Evolutionary conservation across 2,329 filamentous ascomycete genomes (phyloP).

Genomic region (Alternaria ethzedia): DNA sequence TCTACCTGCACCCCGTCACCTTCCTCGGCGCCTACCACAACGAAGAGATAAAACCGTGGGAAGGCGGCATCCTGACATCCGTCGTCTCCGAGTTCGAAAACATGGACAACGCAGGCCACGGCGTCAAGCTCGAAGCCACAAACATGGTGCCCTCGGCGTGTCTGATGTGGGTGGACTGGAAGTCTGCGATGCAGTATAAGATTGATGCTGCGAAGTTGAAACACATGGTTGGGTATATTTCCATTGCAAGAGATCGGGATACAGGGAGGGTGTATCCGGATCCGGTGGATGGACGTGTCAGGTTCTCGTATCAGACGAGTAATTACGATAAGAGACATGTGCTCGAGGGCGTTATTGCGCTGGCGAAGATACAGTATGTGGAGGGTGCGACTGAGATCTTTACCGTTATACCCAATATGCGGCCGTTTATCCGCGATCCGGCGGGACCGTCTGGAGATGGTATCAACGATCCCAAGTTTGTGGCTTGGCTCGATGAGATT

Average conservation of each 20-base stretch:
- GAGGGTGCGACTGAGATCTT: slow-evolving; percentile 82
- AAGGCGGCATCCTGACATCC: slow-evolving; percentile 79
- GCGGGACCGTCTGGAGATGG: slow-evolving; percentile 41
- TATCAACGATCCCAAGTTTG: slow-evolving; percentile 66
- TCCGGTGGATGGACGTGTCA: slow-evolving; percentile 66
- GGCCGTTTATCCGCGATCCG: slow-evolving; percentile 64
- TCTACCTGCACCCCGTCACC: slow-evolving; percentile 78
- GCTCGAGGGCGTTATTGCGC: slow-evolving; percentile 72
- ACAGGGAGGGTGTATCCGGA: slow-evolving; percentile 77
- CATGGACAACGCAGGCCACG: slow-evolving; percentile 79
- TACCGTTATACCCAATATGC: slow-evolving; percentile 65
- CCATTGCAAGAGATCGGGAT: slow-evolving; percentile 77
- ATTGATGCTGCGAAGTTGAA: slow-evolving; percentile 70
- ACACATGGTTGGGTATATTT: slow-evolving; percentile 74
- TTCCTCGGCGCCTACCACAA: slow-evolving; percentile 67
- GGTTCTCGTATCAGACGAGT: slow-evolving; percentile 74
- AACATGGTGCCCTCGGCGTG: slow-evolving; percentile 75
- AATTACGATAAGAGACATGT: slow-evolving; percentile 74
- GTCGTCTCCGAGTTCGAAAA: slow-evolving; percentile 81
- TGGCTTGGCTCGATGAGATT: slow-evolving; percentile 64
- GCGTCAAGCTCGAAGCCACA: slow-evolving; percentile 78
- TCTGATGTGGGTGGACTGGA: slow-evolving; percentile 70
- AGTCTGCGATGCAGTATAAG: slow-evolving; percentile 73
- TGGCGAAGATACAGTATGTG: slow-evolving; percentile 79
- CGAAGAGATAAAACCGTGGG: slow-evolving; percentile 67